Evolutionary conservation across 441 rosid species (phyloP).

Genomic region (Erysimum cheiri): DNA sequence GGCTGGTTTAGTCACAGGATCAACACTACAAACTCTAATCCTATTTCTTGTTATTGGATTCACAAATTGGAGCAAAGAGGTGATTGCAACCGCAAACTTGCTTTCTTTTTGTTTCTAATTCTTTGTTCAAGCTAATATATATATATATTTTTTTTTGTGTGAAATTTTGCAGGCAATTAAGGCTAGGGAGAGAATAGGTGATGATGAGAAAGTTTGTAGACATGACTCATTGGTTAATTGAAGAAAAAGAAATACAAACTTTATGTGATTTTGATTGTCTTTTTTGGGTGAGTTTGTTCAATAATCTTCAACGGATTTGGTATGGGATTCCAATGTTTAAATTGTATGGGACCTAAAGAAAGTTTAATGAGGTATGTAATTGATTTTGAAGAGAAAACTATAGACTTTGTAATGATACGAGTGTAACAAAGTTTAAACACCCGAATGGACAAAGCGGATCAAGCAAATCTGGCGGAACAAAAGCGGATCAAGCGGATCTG

Average conservation of each 20-base stretch:
- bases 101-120: background rate
- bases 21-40: conserved; percentile 45
- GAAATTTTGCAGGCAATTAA: conserved; percentile 42
- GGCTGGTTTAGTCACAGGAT: conserved; percentile 57
- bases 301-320: conserved; percentile 4
- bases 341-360: background rate
- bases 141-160: background rate
- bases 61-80: conserved; percentile 63
- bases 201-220: conserved; percentile 38
- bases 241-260: background rate
- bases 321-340: conserved; percentile 7
- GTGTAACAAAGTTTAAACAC: background rate
- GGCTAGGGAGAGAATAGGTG: conserved; percentile 51
- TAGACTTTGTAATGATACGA: background rate
- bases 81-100: conserved; percentile 9
- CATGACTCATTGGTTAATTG: conserved; percentile 22
- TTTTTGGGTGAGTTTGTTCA: background rate
- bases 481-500: no score
- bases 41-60: conserved; percentile 44
- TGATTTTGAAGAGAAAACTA: background rate
- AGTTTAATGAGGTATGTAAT: conserved; percentile 6
- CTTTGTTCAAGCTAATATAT: conserved; percentile 3
- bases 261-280: background rate
- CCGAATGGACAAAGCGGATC: no score
- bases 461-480: no score